Conservation (phyloP, 2,329 filamentous ascomycete genomes). For the Trichothecium sympodiale region DNA sequence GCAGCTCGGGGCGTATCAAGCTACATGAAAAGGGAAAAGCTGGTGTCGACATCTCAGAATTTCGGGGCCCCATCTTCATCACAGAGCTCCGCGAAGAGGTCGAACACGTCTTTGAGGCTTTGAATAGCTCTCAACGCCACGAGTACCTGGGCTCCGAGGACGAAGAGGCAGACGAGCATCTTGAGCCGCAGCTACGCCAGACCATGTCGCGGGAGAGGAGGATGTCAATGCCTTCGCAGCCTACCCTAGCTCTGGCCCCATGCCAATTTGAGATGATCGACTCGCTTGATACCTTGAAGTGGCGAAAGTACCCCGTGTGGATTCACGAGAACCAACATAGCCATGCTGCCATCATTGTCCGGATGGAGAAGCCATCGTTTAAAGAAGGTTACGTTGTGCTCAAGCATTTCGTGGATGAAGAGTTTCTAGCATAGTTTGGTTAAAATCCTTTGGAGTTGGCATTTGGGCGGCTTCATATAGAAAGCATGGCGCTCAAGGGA, state of each 20-base stretch:
- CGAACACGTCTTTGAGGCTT: constrained; percentile 65
- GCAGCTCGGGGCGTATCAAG: constrained; percentile 63
- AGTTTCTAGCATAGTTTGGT: too few relatives aligned
- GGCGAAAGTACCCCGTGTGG: constrained; percentile 58
- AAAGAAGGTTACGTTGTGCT: constrained; percentile 69
- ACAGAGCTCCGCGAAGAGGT: constrained; percentile 65
- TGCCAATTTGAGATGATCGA: constrained; percentile 81
- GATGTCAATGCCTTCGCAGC: constrained; percentile 37
- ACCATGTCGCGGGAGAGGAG: constrained; percentile 29
- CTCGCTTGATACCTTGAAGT: constrained; percentile 55
- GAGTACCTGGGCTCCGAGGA: constrained; percentile 48
- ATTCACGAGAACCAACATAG: constrained; percentile 70
- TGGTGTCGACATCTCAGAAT: constrained; percentile 56
- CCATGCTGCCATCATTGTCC: constrained; percentile 84
- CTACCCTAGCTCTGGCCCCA: constrained; percentile 65
- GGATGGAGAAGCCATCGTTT: constrained; percentile 55
- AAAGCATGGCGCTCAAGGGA: constrained; percentile 4
- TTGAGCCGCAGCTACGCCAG: constrained; percentile 25
- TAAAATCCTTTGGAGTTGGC: too few relatives aligned
- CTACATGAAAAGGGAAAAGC: constrained; percentile 63
- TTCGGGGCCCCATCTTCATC: constrained; percentile 66
- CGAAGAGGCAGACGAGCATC: constrained; percentile 25
- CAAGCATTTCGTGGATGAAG: constrained; percentile 67
- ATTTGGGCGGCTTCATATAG: neutral
- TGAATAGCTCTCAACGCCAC: constrained; percentile 57